Evolutionary conservation across 1,284 basidiomycete genomes (phyloP).

Genomic region (Fereydounia khargensis): DNA sequence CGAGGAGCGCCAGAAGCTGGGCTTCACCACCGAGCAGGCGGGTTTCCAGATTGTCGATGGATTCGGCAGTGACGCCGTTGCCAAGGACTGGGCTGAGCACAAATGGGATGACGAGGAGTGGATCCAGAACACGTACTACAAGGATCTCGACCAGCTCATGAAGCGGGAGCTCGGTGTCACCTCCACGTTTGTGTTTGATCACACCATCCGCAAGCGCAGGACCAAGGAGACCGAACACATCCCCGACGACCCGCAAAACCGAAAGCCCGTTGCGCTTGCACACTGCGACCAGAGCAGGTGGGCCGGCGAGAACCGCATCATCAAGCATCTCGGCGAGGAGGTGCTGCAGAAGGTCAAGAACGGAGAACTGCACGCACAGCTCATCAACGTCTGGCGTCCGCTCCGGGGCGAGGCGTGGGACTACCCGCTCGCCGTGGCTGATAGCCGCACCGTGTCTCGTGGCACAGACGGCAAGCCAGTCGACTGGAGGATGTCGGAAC

Average conservation of each 20-base stretch:
- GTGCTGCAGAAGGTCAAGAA: conserved; percentile 26
- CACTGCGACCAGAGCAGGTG: conserved; percentile 40
- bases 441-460: conserved; percentile 63
- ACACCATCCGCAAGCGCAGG: conserved; percentile 40
- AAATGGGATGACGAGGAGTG: conserved; percentile 36
- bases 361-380: conserved; percentile 63
- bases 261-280: conserved; percentile 30
- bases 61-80: conserved; percentile 19
- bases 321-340: conserved; percentile 40
- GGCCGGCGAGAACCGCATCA: conserved; percentile 39
- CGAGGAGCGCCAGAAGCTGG: conserved; percentile 11
- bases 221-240: conserved; percentile 16
- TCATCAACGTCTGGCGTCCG: conserved; percentile 73
- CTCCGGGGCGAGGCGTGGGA: conserved; percentile 64
- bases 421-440: conserved; percentile 67
- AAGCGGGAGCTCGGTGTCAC: conserved; percentile 38
- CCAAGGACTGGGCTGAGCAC: conserved; percentile 18
- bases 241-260: conserved; percentile 29
- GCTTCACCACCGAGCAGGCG: conserved; percentile 27
- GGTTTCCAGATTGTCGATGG: conserved; percentile 42
- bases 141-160: conserved; percentile 33
- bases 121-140: conserved; percentile 35
- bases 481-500: conserved; percentile 32
- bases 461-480: conserved; percentile 25
- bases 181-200: conserved; percentile 43